phyloP scores from a whole-genome alignment of 2,329 filamentous ascomycete genomes.

The Leptodontidium sp. region DNA sequence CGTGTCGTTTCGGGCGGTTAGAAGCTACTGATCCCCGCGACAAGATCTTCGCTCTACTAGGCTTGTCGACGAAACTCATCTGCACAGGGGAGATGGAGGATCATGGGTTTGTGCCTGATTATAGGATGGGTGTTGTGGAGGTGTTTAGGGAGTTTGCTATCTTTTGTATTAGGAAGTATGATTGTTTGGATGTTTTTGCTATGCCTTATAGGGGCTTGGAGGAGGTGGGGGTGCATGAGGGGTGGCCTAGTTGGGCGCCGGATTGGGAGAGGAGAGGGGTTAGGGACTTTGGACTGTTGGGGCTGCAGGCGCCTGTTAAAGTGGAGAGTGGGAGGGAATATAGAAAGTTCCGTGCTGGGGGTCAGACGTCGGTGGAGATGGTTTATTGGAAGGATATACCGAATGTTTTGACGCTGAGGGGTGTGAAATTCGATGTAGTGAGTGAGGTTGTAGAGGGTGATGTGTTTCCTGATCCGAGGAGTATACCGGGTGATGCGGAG shows the following conservation, averaged over 20 bases:
- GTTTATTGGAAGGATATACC: no score
- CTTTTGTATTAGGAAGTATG: neutral
- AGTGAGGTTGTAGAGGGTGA: no score
- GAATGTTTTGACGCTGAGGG: no score
- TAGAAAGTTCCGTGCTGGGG: no score
- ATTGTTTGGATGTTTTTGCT: conserved; percentile 5
- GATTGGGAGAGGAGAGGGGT: conserved; percentile 10
- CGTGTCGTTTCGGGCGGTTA: conserved; percentile 1
- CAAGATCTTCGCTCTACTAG: conserved; percentile 2
- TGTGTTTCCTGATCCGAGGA: no score
- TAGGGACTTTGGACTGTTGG: neutral
- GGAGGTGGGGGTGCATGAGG: neutral
- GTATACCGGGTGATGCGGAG: no score
- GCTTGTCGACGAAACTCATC: neutral
- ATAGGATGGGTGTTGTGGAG: neutral
- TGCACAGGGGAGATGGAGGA: neutral
- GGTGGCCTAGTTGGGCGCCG: neutral
- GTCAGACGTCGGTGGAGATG: no score
- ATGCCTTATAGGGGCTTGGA: no score
- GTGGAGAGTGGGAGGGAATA: no score
- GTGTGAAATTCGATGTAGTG: no score
- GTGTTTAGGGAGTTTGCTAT: conserved; percentile 2
- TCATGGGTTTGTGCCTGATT: no score
- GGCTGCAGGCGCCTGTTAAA: neutral
- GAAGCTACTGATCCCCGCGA: neutral